Conservation (phyloP, 768 basidiomycete genomes). For the Leccinum incarnatum region DNA sequence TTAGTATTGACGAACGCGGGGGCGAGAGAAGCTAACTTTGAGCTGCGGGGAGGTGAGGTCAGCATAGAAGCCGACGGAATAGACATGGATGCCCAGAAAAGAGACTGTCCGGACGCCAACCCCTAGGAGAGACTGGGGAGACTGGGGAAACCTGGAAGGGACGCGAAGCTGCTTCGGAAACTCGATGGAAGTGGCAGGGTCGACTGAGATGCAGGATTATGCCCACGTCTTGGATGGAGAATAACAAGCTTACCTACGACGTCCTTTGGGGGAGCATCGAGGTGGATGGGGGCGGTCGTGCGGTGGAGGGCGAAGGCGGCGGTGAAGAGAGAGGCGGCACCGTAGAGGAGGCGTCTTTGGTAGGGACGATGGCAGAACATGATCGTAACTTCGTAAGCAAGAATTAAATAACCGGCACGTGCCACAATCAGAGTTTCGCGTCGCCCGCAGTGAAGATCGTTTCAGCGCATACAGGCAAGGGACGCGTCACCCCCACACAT, state of each 20-base stretch:
- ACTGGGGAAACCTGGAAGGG: constrained; percentile 59
- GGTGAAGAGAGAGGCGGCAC: constrained; percentile 33
- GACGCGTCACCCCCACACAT: constrained; percentile 31
- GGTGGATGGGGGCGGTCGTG: constrained; percentile 33
- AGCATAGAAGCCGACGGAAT: constrained; percentile 88
- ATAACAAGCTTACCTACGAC: constrained; percentile 20
- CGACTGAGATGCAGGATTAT: constrained; percentile 41
- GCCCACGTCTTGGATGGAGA: background rate
- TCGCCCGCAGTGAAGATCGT: background rate
- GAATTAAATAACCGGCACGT: constrained; percentile 12
- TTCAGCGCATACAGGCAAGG: constrained; percentile 12
- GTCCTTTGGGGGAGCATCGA: constrained; percentile 40
- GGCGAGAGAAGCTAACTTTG: constrained; percentile 38
- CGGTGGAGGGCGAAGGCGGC: constrained; percentile 29
- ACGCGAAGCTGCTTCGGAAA: constrained; percentile 68
- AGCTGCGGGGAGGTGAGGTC: constrained; percentile 68
- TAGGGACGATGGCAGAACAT: constrained; percentile 15
- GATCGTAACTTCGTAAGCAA: background rate
- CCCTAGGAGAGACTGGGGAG: constrained; percentile 71
- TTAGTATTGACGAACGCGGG: background rate
- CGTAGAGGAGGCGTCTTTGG: constrained; percentile 30
- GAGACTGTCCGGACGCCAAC: constrained; percentile 87
- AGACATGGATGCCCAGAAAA: constrained; percentile 84
- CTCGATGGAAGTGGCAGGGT: constrained; percentile 69
- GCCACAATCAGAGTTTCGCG: background rate